Evolutionary conservation across 208 protist species (phyloP).

Genomic region (Porcisia deanei): DNA sequence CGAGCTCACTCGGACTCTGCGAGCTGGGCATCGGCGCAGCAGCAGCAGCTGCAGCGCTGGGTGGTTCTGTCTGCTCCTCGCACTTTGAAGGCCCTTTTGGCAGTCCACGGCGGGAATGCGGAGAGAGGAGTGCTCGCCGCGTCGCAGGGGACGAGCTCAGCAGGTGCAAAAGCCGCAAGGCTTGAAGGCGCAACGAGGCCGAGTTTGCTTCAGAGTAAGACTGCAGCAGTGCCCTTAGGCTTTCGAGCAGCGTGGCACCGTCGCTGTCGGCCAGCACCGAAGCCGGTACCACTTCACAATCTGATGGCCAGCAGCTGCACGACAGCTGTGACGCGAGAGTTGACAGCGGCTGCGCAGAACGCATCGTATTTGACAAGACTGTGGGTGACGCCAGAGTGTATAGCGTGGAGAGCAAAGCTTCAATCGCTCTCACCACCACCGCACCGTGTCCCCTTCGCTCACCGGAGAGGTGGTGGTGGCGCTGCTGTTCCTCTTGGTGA

Average conservation of each 20-base stretch:
- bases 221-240: not conserved
- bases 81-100: not conserved
- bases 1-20: not conserved
- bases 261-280: conserved; percentile 4
- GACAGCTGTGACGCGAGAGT: conserved; percentile 9
- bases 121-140: conserved; percentile 1
- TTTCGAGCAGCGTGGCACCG: conserved; percentile 6
- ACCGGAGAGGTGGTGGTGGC: not conserved
- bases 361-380: not conserved
- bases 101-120: not conserved
- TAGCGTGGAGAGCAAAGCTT: conserved; percentile 2
- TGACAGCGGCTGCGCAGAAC: not conserved
- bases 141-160: conserved; percentile 3
- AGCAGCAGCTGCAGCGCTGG: not conserved
- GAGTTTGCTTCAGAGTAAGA: not conserved
- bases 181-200: not conserved
- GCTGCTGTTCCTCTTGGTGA: conserved; percentile 3
- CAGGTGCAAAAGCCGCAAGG: conserved; percentile 4
- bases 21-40: not conserved
- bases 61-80: not conserved
- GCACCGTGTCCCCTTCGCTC: not conserved
- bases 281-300: not conserved
- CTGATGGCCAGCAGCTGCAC: not conserved
- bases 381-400: not conserved
- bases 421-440: not conserved